These are phyloP conservation scores for Salvia splendens DNA, from an alignment of 257 asterid genomes.

Conservation along the genomic window DNA sequence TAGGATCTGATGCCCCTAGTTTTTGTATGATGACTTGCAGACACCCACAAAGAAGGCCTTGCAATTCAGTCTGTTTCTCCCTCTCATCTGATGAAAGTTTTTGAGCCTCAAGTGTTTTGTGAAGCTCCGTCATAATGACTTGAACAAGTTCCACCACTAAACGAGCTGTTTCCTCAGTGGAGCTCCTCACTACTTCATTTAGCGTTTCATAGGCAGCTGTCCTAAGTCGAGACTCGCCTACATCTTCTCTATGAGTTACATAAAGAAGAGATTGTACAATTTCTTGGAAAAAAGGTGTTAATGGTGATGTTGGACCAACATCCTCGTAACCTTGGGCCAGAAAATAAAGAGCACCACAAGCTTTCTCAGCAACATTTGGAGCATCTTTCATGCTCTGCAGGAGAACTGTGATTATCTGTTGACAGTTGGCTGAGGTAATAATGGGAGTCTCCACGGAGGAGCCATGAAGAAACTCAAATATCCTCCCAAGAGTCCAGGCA, in stretches of 20 bases:
- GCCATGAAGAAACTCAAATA: constrained; percentile 78
- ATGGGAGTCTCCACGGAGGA: constrained; percentile 62
- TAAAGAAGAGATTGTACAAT: constrained; percentile 65
- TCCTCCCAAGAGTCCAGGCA: constrained; percentile 83
- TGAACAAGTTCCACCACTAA: constrained; percentile 67
- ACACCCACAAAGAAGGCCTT: constrained; percentile 81
- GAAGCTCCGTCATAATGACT: constrained; percentile 72
- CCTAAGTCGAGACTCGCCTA: constrained; percentile 71
- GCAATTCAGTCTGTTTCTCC: constrained; percentile 73
- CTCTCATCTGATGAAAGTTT: constrained; percentile 73
- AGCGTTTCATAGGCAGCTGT: constrained; percentile 84
- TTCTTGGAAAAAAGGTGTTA: constrained; percentile 72
- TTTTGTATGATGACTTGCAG: constrained; percentile 77
- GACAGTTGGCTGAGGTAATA: constrained; percentile 63
- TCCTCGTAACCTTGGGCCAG: constrained; percentile 77
- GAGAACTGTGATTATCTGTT: constrained; percentile 62
- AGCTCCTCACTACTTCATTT: constrained; percentile 81
- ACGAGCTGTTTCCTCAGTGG: constrained; percentile 70
- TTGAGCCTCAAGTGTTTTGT: constrained; percentile 65
- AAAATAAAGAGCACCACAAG: constrained; percentile 81
- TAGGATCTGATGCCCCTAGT: constrained; percentile 55
- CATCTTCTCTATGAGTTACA: constrained; percentile 75
- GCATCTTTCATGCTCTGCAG: constrained; percentile 74
- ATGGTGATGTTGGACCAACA: constrained; percentile 57
- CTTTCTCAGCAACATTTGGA: constrained; percentile 81